These are phyloP conservation scores for Cornus suecica DNA, from an alignment of 148 eudicot genomes.

Conservation along the genomic window DNA sequence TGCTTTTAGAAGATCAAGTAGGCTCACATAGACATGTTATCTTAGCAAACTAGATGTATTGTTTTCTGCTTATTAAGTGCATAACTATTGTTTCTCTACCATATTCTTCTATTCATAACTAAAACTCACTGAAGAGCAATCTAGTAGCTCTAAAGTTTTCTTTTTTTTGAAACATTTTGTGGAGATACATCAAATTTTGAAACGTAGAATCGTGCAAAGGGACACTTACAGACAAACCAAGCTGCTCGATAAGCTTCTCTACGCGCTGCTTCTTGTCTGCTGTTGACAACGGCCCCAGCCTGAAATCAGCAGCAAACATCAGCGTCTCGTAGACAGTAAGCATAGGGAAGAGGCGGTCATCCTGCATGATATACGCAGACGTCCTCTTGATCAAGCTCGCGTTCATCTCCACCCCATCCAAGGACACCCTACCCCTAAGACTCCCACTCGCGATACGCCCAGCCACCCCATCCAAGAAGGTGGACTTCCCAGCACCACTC, in stretches of 20 bases:
- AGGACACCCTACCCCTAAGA: conserved; percentile 30
- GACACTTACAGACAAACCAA: conserved; percentile 37
- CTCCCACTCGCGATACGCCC: conserved; percentile 45
- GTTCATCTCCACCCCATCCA: conserved; percentile 35
- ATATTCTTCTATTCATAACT: too few species aligned
- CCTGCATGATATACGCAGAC: conserved; percentile 53
- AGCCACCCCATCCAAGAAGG: conserved; percentile 40
- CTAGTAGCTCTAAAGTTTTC: neutral
- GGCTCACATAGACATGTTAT: too few species aligned
- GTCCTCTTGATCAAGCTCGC: conserved; percentile 45
- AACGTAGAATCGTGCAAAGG: neutral
- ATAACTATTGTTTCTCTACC: too few species aligned
- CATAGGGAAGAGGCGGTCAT: conserved; percentile 47
- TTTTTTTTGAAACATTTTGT: too few species aligned
- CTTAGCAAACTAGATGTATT: too few species aligned
- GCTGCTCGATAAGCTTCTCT: conserved; percentile 41
- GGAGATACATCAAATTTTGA: neutral
- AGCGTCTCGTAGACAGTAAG: conserved; percentile 49
- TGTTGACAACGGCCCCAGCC: conserved; percentile 31
- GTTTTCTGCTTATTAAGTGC: too few species aligned
- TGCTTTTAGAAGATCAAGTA: too few species aligned
- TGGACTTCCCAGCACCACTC: conserved; percentile 50
- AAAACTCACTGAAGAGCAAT: too few species aligned
- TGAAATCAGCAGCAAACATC: conserved; percentile 51
- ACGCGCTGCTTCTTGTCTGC: conserved; percentile 39